phyloP scores from a whole-genome alignment of 2,329 filamentous ascomycete genomes.

The Hypoxylon sp. region DNA sequence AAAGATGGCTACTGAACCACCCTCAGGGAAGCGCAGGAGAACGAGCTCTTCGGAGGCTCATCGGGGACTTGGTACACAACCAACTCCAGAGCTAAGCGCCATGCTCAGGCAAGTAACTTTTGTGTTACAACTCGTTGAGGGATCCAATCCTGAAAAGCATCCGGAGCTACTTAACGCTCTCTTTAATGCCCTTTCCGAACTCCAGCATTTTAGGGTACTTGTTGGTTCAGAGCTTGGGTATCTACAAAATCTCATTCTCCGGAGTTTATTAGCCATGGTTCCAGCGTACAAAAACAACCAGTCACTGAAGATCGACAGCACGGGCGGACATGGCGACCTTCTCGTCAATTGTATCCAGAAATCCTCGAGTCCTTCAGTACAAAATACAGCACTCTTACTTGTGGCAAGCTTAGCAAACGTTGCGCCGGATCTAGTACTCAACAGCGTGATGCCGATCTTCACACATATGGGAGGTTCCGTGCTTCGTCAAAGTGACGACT shows the following conservation, averaged over 20 bases:
- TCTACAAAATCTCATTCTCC: conserved; percentile 86
- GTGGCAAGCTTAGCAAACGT: conserved; percentile 89
- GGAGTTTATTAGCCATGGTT: conserved; percentile 87
- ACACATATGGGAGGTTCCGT: conserved; percentile 97
- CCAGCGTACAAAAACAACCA: conserved; percentile 77
- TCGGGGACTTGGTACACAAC: conserved; percentile 71
- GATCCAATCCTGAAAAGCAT: conserved; percentile 81
- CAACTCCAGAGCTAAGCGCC: conserved; percentile 75
- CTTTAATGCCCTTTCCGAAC: conserved; percentile 87
- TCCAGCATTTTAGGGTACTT: conserved; percentile 86
- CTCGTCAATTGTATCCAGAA: conserved; percentile 95
- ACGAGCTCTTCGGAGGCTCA: conserved; percentile 80
- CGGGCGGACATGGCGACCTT: conserved; percentile 87
- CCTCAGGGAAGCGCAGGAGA: conserved; percentile 83
- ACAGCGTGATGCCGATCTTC: conserved; percentile 99
- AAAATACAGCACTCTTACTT: conserved; percentile 89
- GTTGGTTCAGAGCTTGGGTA: conserved; percentile 91
- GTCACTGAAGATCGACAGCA: conserved; percentile 78
- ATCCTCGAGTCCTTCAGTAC: conserved; percentile 91
- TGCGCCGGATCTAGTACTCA: conserved; percentile 90
- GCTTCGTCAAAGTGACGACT: conserved; percentile 93
- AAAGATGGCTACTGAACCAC: conserved; percentile 78
- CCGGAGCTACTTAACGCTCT: conserved; percentile 82
- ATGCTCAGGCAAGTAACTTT: conserved; percentile 85
- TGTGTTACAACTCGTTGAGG: conserved; percentile 89